Percentiles rank a stretch among this genome's conserved stretches.
Evolutionary conservation across 495 filamentous ascomycete genomes (phyloP).

Genomic region (Astrocystis sublimbata): DNA sequence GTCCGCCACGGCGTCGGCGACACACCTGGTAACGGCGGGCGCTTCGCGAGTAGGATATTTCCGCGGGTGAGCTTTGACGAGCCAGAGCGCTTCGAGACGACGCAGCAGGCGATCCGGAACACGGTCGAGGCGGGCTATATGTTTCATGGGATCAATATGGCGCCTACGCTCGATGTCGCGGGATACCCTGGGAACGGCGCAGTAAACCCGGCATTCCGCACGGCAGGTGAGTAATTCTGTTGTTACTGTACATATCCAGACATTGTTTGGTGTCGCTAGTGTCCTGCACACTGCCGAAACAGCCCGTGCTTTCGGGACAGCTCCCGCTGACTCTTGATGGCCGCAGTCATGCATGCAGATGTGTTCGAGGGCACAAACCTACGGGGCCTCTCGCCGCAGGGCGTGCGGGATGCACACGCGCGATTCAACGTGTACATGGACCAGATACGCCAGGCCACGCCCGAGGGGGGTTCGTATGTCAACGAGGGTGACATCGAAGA

Average conservation of each 20-base stretch:
- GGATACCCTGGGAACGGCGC: slow-evolving; percentile 42
- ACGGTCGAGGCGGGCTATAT: slow-evolving; percentile 41
- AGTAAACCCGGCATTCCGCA: slow-evolving; percentile 52
- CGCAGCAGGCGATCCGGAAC: slow-evolving; percentile 40
- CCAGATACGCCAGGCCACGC: slow-evolving; percentile 32
- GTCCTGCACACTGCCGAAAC: neutral
- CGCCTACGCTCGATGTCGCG: slow-evolving; percentile 25
- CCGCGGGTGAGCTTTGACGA: slow-evolving; percentile 46
- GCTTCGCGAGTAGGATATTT: slow-evolving; percentile 52
- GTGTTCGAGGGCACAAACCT: slow-evolving; percentile 22
- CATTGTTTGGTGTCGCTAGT: neutral
- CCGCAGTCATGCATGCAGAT: slow-evolving; percentile 49
- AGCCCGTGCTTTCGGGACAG: neutral
- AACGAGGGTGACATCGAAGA: slow-evolving; percentile 61
- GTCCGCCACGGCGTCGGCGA: slow-evolving; percentile 19
- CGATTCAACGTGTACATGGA: slow-evolving; percentile 24
- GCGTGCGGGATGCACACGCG: slow-evolving; percentile 21
- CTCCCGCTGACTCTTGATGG: neutral
- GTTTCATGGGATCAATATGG: slow-evolving; percentile 41
- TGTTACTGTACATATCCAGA: neutral
- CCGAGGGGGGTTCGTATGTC: slow-evolving; percentile 47
- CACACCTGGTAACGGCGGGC: slow-evolving; percentile 23
- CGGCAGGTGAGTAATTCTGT: slow-evolving; percentile 22
- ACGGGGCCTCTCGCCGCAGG: slow-evolving; percentile 20
- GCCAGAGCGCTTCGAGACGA: slow-evolving; percentile 34